Conservation (phyloP, 2,329 filamentous ascomycete genomes). For the Stagonosporopsis vannaccii region DNA sequence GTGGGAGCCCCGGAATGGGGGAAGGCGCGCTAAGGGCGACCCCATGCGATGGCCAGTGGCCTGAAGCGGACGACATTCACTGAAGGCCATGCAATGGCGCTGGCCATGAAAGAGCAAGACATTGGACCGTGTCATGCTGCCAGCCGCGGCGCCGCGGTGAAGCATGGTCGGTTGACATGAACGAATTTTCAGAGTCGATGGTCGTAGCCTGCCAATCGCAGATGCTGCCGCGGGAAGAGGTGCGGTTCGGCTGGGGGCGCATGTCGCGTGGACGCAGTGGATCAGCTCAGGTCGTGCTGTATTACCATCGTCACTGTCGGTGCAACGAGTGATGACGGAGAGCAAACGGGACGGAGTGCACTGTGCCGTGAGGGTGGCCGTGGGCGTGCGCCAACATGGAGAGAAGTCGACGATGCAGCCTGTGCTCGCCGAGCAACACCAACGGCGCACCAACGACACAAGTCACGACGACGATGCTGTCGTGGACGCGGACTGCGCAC, state of each 20-base stretch:
- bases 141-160: background rate
- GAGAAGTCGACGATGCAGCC: background rate
- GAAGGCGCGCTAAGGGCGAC: background rate
- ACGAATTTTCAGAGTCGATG: slow-evolving; percentile 24
- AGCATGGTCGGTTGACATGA: slow-evolving; percentile 26
- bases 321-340: slow-evolving; percentile 1
- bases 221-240: slow-evolving; percentile 1
- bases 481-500: background rate
- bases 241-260: background rate
- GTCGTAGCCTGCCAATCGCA: slow-evolving; percentile 2
- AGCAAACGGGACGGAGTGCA: too few species aligned
- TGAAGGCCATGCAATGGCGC: background rate
- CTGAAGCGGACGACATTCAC: background rate
- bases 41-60: too few species aligned
- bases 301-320: slow-evolving; percentile 1
- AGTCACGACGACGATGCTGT: background rate
- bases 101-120: background rate
- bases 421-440: background rate
- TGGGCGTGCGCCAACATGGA: background rate
- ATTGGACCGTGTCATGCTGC: background rate
- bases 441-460: background rate
- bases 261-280: slow-evolving; percentile 4
- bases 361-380: background rate
- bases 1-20: slow-evolving; percentile 3
- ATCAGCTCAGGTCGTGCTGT: background rate